Evolutionary conservation across 1,284 basidiomycete genomes (phyloP).

Genomic region (Mycena sp.): DNA sequence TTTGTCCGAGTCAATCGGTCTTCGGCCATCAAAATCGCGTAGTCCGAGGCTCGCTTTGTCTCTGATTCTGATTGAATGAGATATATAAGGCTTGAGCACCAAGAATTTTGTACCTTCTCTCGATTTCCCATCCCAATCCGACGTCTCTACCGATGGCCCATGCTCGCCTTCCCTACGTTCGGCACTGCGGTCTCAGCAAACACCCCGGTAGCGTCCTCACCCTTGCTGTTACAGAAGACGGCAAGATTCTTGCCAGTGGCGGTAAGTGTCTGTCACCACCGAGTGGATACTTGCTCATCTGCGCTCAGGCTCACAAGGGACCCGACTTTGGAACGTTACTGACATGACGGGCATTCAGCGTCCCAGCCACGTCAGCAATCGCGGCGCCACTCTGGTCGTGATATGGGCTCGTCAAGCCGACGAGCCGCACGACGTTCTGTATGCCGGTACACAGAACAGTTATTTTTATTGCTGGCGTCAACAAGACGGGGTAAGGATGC

Average conservation of each 20-base stretch:
- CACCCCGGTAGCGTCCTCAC: slow-evolving; percentile 8
- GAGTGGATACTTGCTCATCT: neutral
- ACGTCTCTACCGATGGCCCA: neutral
- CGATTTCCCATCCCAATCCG: neutral
- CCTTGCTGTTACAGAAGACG: slow-evolving; percentile 10
- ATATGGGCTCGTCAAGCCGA: slow-evolving; percentile 4
- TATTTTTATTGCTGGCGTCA: no score
- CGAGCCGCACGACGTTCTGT: neutral
- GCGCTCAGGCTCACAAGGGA: slow-evolving; percentile 6
- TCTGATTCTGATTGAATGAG: neutral
- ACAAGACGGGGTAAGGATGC: slow-evolving; percentile 8
- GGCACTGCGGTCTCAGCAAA: neutral
- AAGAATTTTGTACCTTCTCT: neutral
- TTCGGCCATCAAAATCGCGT: neutral
- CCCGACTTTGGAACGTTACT: neutral
- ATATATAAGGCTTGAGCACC: neutral
- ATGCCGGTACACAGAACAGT: neutral
- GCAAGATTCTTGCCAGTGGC: slow-evolving; percentile 5
- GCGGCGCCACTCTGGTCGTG: slow-evolving; percentile 2
- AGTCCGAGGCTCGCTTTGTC: no score
- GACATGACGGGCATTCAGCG: neutral
- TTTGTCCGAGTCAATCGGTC: no score
- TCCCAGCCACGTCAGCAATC: neutral
- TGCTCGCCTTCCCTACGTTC: slow-evolving; percentile 9
- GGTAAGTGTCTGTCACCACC: neutral